These are phyloP conservation scores for Populus euphratica DNA, from an alignment of 345 rosid genomes.

Conservation along the genomic window DNA sequence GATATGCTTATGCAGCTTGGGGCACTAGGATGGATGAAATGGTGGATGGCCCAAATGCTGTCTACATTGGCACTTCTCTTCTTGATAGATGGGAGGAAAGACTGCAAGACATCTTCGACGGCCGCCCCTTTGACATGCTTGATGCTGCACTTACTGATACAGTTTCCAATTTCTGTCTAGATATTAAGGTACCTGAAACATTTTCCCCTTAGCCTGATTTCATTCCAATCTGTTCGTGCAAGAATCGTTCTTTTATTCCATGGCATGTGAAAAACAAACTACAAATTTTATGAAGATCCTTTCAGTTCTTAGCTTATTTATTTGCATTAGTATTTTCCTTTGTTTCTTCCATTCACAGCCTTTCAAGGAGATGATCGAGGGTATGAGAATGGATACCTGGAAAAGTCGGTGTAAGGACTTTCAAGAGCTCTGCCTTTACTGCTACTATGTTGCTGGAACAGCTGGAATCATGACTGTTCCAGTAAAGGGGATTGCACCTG, in stretches of 20 bases:
- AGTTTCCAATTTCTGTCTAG: constrained; percentile 44
- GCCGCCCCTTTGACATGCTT: constrained; percentile 53
- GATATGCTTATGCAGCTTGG: constrained; percentile 40
- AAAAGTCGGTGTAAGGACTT: constrained; percentile 46
- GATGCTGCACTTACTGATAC: constrained; percentile 60
- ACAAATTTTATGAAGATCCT: no score
- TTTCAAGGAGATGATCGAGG: constrained; percentile 60
- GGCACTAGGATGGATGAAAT: constrained; percentile 62
- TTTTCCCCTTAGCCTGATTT: no score
- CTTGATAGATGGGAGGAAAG: constrained; percentile 61
- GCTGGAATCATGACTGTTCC: constrained; percentile 61
- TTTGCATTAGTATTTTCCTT: no score
- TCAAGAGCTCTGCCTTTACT: constrained; percentile 51
- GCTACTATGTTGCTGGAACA: constrained; percentile 58
- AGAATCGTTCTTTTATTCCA: no score
- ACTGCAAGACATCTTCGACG: constrained; percentile 50
- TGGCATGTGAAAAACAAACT: no score
- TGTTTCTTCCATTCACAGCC: constrained; percentile 30
- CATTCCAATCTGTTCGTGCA: background rate
- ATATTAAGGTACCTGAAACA: constrained; percentile 36
- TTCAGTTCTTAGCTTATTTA: no score
- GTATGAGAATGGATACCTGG: constrained; percentile 57
- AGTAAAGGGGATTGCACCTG: constrained; percentile 53
- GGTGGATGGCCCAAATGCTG: constrained; percentile 56
- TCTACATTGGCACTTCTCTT: constrained; percentile 32